A percentile compares a stretch with the other conserved stretches of the same genome.
Conservation (phyloP, 2,329 filamentous ascomycete species). For the Colletotrichum limetticola region DNA sequence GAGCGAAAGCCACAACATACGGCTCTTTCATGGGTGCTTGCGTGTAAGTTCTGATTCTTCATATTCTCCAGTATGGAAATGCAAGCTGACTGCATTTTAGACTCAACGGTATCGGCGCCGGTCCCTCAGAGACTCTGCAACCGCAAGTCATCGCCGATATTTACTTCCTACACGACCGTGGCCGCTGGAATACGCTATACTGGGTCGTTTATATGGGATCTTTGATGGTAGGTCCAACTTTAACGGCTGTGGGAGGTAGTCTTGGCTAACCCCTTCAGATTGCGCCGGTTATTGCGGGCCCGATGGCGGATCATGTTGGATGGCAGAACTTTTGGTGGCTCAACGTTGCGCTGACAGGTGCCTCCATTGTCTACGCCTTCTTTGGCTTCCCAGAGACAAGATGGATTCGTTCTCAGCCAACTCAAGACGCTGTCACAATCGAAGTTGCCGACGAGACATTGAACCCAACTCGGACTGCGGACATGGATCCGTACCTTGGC, state of each 20-base stretch:
- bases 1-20: neutral
- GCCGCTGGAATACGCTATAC: neutral
- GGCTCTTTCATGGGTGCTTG: neutral
- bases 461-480: neutral
- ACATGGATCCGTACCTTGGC: slow-evolving; percentile 58
- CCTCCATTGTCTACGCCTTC: slow-evolving; percentile 61
- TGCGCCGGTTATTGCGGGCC: slow-evolving; percentile 67
- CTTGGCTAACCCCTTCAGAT: slow-evolving; percentile 37
- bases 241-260: neutral
- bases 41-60: neutral
- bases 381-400: slow-evolving; percentile 47
- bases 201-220: neutral
- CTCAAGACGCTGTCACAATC: neutral
- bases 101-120: neutral
- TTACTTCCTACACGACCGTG: neutral
- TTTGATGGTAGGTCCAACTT: neutral
- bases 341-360: slow-evolving; percentile 64
- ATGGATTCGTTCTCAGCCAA: neutral
- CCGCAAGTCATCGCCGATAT: neutral
- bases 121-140: neutral
- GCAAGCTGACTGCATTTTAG: neutral
- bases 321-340: slow-evolving; percentile 76
- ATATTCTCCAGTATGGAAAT: neutral
- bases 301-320: slow-evolving; percentile 68
- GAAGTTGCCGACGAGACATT: neutral